Percentiles rank a stretch among this genome's conserved stretches.
These are phyloP conservation scores for Sugiyamaella castrensis DNA, from an alignment of 1,139 yeast species.

Conservation along the genomic window DNA sequence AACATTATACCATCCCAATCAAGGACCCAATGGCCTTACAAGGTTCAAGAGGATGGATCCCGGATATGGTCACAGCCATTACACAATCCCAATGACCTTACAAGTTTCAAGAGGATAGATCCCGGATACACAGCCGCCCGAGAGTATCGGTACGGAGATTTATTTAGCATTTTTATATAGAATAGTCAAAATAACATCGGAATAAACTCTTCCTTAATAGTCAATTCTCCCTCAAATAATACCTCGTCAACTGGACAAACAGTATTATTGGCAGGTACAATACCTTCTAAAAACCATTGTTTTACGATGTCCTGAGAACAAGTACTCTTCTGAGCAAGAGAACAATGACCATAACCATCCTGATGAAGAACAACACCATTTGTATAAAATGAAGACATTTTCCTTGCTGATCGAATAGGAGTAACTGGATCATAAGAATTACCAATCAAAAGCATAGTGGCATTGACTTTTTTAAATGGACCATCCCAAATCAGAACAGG, in stretches of 20 bases:
- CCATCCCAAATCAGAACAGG: slow-evolving; percentile 20
- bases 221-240: slow-evolving; percentile 4
- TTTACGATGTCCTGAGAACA: slow-evolving; percentile 13
- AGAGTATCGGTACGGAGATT: too few species aligned
- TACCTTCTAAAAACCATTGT: slow-evolving; percentile 16
- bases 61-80: too few species aligned
- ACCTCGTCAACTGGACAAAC: slow-evolving; percentile 16
- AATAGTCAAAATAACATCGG: background rate
- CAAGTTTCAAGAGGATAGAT: too few species aligned
- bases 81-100: too few species aligned
- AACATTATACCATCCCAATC: too few species aligned
- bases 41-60: too few species aligned
- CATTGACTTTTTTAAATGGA: slow-evolving; percentile 18
- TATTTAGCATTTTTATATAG: too few species aligned
- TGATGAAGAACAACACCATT: slow-evolving; percentile 17
- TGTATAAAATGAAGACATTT: slow-evolving; percentile 20
- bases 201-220: background rate
- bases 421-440: slow-evolving; percentile 21
- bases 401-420: slow-evolving; percentile 18
- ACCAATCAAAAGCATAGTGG: slow-evolving; percentile 18
- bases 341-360: slow-evolving; percentile 19
- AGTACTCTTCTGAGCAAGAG: slow-evolving; percentile 18
- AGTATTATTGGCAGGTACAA: slow-evolving; percentile 15
- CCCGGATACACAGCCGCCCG: too few species aligned
- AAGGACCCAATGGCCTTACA: too few species aligned